Base-by-base conservation (phyloP, 2,329 filamentous ascomycete species). In the Aspergillus novofumigatus region DNA sequence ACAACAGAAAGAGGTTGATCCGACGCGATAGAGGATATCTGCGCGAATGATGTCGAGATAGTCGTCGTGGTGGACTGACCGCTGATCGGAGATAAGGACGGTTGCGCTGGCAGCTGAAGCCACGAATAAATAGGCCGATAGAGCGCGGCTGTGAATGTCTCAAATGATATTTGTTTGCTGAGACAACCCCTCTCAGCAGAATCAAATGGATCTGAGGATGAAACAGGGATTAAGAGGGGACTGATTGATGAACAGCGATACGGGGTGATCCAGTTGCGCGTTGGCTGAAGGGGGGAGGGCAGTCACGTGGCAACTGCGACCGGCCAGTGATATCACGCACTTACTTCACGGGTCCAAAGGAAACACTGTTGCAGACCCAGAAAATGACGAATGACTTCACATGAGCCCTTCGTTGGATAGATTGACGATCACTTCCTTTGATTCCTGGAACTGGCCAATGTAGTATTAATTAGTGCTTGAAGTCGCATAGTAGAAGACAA, bases 11-110 rank as follows among this genome's bases (percentile, higher is more conserved):
- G 32, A 51, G 9, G 32, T n/a, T 8, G 7, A 51, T 9, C 17
- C 44, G 44, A 25, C 44, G 23, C 44, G 44, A 25, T 11, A 11
- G 44, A 47, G 10, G 44, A 26, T 47, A 47, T 47, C 44, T 25
- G 44, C 20, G 21, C 44, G 23, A 10, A 47, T 26, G 23, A 26
- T 7, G 44, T 47, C 44, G 21, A 23, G 44, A 25, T 14, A 17
- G 14, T 7, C 3, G 4, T 47, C 21, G 44, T 26, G n/a, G 44
- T 47, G 23, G 44, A 21, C 44, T 47, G n/a, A 42, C 25, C 28
- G 25, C 72, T 71, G 75, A 76, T 72, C 72, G 72, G 70, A 65
- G 72, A 77, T 73, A 75, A 75, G 70, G 65, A 70, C 68, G 59
- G 57, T 52, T 62, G 65, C 59, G 60, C 49, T 51, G 62, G 53